Evolutionary conservation across 1,284 basidiomycete genomes (phyloP).

Genomic region (Marasmius sp.): DNA sequence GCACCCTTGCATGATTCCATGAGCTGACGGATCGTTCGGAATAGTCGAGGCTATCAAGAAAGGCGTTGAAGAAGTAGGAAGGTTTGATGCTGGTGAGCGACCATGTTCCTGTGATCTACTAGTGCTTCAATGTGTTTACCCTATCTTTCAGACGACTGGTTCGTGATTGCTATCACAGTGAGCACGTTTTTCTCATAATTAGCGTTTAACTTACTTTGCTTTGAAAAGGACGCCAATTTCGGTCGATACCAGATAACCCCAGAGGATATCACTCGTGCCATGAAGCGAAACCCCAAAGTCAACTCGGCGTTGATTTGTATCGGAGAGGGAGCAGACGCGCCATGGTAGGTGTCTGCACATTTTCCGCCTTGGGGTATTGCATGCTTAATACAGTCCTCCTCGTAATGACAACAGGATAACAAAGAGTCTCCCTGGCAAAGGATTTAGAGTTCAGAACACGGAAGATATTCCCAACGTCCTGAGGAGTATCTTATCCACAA

Average conservation of each 20-base stretch:
- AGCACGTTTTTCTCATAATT: constrained; percentile 3
- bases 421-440: constrained; percentile 49
- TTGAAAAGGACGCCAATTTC: constrained; percentile 58
- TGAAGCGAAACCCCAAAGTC: constrained; percentile 63
- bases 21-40: constrained; percentile 2
- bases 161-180: constrained; percentile 63
- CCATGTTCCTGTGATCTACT: background rate
- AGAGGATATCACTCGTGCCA: constrained; percentile 53
- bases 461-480: constrained; percentile 51
- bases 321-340: constrained; percentile 63
- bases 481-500: constrained; percentile 48
- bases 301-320: constrained; percentile 67
- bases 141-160: constrained; percentile 55
- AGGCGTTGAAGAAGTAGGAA: constrained; percentile 55
- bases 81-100: constrained; percentile 55
- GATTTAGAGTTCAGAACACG: constrained; percentile 48
- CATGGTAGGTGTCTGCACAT: constrained; percentile 43
- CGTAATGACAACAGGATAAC: constrained; percentile 46
- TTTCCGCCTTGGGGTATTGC: background rate
- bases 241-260: constrained; percentile 61
- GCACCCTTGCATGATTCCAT: background rate
- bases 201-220: background rate
- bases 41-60: constrained; percentile 65
- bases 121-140: background rate
- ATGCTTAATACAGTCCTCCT: background rate